Evolutionary conservation across 1,284 basidiomycete genomes (phyloP).

Genomic region (Neonothopanus nambi): DNA sequence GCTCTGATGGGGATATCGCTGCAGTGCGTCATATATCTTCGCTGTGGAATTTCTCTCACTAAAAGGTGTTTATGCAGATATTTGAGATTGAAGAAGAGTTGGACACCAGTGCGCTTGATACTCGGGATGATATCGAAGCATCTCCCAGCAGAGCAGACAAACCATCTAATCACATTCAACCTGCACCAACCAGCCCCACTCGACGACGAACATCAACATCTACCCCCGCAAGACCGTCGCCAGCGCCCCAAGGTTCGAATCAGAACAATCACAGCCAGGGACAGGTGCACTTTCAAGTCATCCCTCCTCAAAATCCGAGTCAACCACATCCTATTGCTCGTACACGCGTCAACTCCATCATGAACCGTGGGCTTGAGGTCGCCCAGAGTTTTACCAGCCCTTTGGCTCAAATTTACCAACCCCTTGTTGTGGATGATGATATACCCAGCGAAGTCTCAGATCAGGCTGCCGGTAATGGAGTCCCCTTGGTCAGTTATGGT

Average conservation of each 20-base stretch:
- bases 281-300: conserved; percentile 15
- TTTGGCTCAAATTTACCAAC: conserved; percentile 72
- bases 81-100: conserved; percentile 83
- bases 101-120: conserved; percentile 58
- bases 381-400: conserved; percentile 55
- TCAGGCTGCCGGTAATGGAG: conserved; percentile 15
- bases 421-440: conserved; percentile 56
- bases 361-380: conserved; percentile 42
- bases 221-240: conserved; percentile 5
- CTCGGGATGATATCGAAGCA: conserved; percentile 24
- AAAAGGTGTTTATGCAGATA: conserved; percentile 45
- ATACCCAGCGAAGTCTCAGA: conserved; percentile 33
- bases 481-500: conserved; percentile 53
- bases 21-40: conserved; percentile 46
- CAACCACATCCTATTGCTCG: conserved; percentile 33
- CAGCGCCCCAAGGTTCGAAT: conserved; percentile 6
- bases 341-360: conserved; percentile 47
- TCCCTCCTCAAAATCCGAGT: conserved; percentile 24
- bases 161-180: conserved; percentile 8
- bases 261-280: neutral
- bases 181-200: neutral
- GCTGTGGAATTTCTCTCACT: neutral
- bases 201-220: conserved; percentile 17
- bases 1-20: conserved; percentile 74
- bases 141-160: conserved; percentile 29